Evolutionary conservation across 306 rosid genomes (phyloP), one percentile per base, ranked within the genome.

Genomic region (Dalbergia cochinchinensis): DNA sequence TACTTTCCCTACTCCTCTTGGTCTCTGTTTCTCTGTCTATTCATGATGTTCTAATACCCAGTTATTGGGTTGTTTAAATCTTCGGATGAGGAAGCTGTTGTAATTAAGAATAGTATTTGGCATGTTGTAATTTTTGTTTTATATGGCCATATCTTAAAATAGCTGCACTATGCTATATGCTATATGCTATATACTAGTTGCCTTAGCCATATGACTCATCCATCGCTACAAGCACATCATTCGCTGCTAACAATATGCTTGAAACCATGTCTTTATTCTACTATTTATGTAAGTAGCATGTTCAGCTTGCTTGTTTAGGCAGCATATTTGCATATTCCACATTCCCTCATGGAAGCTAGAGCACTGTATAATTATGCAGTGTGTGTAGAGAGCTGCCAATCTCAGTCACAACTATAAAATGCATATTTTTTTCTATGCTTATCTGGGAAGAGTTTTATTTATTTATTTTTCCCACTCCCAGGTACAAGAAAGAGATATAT

Each of bases 401-500:
- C 19, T 41, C 22, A 34, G 31, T 54, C 6, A 42, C 31, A 31
- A 20, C 72, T 80, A 16, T 69, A 58, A 59, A 66, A 22, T 18
- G 70, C 64, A 45, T 80, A 47, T 50, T 61, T 79, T 20, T 9
- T 42, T 41, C 37, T 57, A 54, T 48, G 11, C 53, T 80, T 64
- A 39, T 20, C n/a, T 4, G 10, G 70, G 74, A 75, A 55, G 69
- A 33, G 71, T 78, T 54, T 62, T 20, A 11, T 14, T 47, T 4
- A 71, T 80, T 86, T 22, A 77, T 3, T 53, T 53, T 6, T 73
- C 12, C 12, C 6, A 35, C 59, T 48, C 57, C 71, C 87, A 92
- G 99, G 80, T 86, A 89, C 89, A 95, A 93, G 85, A 92, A 90
- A 87, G 85, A 91, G 84, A 85, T 95, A 84, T 90, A 84, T 19